Conservation (phyloP, 345 rosid species). For the Melastoma malabathricum region DNA sequence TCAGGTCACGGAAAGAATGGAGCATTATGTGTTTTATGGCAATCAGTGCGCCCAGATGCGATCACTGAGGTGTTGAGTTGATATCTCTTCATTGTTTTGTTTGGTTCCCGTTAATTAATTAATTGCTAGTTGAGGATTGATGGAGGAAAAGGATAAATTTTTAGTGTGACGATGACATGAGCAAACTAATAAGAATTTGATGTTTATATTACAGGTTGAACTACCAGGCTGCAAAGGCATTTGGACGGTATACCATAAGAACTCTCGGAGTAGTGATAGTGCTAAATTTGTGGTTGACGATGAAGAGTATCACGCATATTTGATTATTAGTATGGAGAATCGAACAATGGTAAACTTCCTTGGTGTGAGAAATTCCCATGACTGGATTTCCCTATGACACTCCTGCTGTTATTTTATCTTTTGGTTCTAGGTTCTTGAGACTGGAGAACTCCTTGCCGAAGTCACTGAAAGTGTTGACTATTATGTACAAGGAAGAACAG, state of each 20-base stretch:
- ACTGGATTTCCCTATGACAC: too few species aligned
- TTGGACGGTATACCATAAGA: slow-evolving; percentile 98
- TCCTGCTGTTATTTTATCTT: too few species aligned
- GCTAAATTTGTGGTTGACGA: slow-evolving; percentile 47
- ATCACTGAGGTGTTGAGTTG: slow-evolving; percentile 65
- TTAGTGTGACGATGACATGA: too few species aligned
- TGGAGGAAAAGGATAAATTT: too few species aligned
- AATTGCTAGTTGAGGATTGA: too few species aligned
- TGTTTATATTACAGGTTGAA: slow-evolving; percentile 51
- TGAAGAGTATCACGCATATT: slow-evolving; percentile 95
- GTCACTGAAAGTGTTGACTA: slow-evolving; percentile 99
- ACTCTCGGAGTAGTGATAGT: slow-evolving; percentile 57
- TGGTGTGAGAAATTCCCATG: too few species aligned
- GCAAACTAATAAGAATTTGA: neutral
- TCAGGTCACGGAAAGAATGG: slow-evolving; percentile 99
- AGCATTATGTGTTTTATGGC: slow-evolving; percentile 72
- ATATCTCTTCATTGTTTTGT: neutral
- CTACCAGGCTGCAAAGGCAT: slow-evolving; percentile 94
- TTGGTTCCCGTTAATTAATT: too few species aligned
- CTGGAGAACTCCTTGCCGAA: slow-evolving; percentile 90
- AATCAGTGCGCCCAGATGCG: slow-evolving; percentile 93
- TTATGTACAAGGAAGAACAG: slow-evolving; percentile 91
- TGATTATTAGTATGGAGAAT: slow-evolving; percentile 90
- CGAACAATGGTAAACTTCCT: slow-evolving; percentile 70
- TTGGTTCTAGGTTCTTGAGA: slow-evolving; percentile 68